A percentile compares a stretch with the other conserved stretches of the same genome.
These are phyloP conservation scores for Silene conica DNA, from an alignment of 148 eudicot species.

Conservation along the genomic window DNA sequence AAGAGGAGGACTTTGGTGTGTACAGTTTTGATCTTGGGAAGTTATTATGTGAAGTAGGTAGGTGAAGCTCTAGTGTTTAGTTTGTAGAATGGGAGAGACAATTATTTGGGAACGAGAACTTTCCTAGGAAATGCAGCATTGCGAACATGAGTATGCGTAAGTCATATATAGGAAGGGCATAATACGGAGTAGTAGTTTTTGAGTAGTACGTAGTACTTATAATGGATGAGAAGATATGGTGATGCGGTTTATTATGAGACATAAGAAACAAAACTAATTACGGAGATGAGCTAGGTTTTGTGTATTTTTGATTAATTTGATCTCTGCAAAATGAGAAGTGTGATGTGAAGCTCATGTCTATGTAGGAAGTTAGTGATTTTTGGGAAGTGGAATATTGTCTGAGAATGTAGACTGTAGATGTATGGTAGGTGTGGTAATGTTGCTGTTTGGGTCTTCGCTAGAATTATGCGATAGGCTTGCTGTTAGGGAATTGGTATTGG, in stretches of 20 bases:
- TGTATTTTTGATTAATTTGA: background rate
- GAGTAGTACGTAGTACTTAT: background rate
- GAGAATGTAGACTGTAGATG: background rate
- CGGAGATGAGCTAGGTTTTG: too few species aligned
- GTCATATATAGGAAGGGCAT: background rate
- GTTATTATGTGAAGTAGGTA: background rate
- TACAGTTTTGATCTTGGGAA: slow-evolving; percentile 3
- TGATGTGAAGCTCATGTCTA: background rate
- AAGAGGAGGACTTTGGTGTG: background rate
- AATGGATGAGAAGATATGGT: background rate
- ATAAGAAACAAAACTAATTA: too few species aligned
- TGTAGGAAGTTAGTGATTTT: background rate
- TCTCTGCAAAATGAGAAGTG: background rate
- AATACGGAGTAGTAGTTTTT: background rate
- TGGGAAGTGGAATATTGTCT: background rate
- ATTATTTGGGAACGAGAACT: background rate
- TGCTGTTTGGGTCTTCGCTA: background rate
- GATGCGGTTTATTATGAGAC: background rate
- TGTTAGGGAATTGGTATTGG: too few species aligned
- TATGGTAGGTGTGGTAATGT: background rate
- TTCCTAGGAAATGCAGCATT: background rate
- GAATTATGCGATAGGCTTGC: background rate
- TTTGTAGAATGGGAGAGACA: background rate
- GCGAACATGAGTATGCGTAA: background rate
- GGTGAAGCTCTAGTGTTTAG: background rate